Percentiles rank a stretch among this genome's conserved stretches.
phyloP scores from a whole-genome alignment of 352 stramenopile genomes.

The Phytophthora foliorum region DNA sequence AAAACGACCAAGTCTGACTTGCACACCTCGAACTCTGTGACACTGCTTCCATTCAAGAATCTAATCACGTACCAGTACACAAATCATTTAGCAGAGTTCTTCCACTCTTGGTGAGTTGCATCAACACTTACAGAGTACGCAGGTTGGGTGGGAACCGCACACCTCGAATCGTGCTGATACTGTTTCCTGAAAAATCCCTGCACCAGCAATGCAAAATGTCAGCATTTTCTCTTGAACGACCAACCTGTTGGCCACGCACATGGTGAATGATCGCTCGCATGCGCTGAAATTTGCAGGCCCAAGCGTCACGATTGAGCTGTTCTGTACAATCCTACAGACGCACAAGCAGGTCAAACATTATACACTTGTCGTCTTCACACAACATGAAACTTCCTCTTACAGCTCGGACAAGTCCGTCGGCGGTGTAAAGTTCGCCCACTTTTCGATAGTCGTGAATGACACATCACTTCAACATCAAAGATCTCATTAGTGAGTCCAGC shows the following conservation, averaged over 20 bases:
- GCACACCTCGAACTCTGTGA: constrained; percentile 44
- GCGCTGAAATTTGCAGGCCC: constrained; percentile 38
- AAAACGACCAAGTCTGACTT: constrained; percentile 40
- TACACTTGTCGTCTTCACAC: background rate
- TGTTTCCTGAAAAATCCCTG: constrained; percentile 44
- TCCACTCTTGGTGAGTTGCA: background rate
- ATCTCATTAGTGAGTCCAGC: background rate
- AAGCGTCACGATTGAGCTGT: constrained; percentile 28
- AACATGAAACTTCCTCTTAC: constrained; percentile 25
- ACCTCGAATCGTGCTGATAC: constrained; percentile 35
- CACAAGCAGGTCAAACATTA: background rate
- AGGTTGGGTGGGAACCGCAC: constrained; percentile 43
- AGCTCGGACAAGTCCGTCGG: constrained; percentile 41
- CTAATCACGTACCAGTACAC: constrained; percentile 16
- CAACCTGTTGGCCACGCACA: constrained; percentile 20
- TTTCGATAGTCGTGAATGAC: constrained; percentile 27
- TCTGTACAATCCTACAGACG: constrained; percentile 23
- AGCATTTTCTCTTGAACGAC: background rate
- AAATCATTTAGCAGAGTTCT: background rate
- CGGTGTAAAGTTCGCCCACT: constrained; percentile 33
- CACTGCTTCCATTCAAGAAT: constrained; percentile 38
- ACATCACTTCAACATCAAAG: constrained; percentile 32
- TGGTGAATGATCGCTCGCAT: constrained; percentile 39
- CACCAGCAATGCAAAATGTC: background rate
- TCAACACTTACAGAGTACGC: constrained; percentile 23